phyloP scores from a whole-genome alignment of 176 grass and related monocot species.

The Cenchrus americanus region DNA sequence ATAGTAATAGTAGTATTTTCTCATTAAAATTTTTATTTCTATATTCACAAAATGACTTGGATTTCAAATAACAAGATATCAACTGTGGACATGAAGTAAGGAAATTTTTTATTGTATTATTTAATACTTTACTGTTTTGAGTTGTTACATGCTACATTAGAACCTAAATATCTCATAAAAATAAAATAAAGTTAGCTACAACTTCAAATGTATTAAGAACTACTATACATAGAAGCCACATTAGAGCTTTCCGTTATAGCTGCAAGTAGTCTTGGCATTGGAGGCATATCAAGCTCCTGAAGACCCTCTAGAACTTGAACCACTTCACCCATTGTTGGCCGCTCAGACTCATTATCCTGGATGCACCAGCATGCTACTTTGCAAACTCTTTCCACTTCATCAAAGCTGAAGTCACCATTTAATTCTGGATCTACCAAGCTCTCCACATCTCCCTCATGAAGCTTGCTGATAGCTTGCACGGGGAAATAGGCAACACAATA shows the following conservation, averaged over 20 bases:
- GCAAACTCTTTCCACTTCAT: background rate
- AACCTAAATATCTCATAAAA: background rate
- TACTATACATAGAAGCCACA: background rate
- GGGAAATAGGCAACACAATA: background rate
- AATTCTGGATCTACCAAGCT: conserved; percentile 4
- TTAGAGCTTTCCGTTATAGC: background rate
- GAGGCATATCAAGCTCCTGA: background rate
- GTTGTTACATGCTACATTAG: background rate
- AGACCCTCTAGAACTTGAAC: background rate
- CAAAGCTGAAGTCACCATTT: background rate
- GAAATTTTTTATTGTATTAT: background rate
- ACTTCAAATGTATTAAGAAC: background rate
- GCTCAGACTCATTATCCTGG: background rate
- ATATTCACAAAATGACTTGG: background rate
- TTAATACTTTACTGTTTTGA: background rate
- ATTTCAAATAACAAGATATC: background rate
- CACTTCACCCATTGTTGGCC: conserved; percentile 6
- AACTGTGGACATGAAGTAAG: background rate
- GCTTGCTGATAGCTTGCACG: background rate
- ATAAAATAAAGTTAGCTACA: background rate
- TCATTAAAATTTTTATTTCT: too few species aligned
- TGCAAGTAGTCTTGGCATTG: conserved; percentile 2
- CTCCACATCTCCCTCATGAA: background rate
- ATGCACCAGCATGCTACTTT: conserved; percentile 18
- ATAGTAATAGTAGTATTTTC: too few species aligned